phyloP scores from a whole-genome alignment of 345 rosid genomes.

The Ceriops tagal region DNA sequence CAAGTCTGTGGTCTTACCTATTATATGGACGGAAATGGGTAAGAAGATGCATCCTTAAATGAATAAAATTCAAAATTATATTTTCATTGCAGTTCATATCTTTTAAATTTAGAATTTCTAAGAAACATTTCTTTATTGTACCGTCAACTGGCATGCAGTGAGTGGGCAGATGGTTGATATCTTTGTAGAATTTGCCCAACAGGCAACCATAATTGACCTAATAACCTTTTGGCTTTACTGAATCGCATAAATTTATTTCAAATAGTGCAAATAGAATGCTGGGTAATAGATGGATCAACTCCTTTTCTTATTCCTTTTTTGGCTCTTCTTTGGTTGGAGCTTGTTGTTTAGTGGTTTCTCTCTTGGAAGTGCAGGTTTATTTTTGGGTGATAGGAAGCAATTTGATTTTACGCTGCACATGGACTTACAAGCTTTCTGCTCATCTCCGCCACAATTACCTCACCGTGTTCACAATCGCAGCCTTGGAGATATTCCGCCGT shows the following conservation, averaged over 20 bases:
- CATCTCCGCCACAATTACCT: constrained; percentile 92
- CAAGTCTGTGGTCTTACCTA: constrained; percentile 49
- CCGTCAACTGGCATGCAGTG: too few relatives aligned
- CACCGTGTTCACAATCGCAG: constrained; percentile 70
- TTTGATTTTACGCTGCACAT: constrained; percentile 80
- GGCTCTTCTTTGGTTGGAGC: background rate
- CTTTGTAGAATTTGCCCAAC: background rate
- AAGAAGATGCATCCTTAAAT: constrained; percentile 19
- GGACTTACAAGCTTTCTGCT: constrained; percentile 96
- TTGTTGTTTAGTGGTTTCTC: background rate
- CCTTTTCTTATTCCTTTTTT: too few relatives aligned
- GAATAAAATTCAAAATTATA: background rate
- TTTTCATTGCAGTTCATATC: too few relatives aligned
- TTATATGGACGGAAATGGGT: constrained; percentile 83
- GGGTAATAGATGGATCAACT: too few relatives aligned
- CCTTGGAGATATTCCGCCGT: constrained; percentile 75
- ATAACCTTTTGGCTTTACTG: background rate
- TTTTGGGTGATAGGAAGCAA: constrained; percentile 93
- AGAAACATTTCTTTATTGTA: too few relatives aligned
- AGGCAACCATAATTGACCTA: background rate
- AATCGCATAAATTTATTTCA: background rate
- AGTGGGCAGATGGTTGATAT: too few relatives aligned
- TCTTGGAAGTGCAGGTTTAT: constrained; percentile 54
- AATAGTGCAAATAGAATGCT: too few relatives aligned
- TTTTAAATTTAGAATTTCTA: too few relatives aligned